Percentiles rank a stretch among this genome's conserved stretches.
These are phyloP conservation scores for Carex littledalei DNA, from an alignment of 176 grass and related monocot species.

Conservation along the genomic window DNA sequence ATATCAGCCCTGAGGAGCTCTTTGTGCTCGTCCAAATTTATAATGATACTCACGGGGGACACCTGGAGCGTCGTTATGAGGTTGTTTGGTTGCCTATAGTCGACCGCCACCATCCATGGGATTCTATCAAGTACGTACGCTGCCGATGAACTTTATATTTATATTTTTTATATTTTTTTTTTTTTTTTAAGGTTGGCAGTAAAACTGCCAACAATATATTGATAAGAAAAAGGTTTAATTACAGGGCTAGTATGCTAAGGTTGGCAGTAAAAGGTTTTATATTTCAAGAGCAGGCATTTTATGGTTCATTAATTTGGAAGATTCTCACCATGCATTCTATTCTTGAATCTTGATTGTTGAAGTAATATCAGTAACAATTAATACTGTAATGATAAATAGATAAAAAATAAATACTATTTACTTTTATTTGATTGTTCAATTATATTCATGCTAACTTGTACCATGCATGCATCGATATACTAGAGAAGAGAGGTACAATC, in stretches of 20 bases:
- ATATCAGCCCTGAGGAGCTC: conserved; percentile 35
- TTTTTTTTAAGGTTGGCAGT: too few species aligned
- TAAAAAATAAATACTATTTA: not conserved
- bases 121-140: not conserved
- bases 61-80: conserved; percentile 31
- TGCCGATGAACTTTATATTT: not conserved
- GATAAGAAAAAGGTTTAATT: too few species aligned
- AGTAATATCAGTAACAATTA: too few species aligned
- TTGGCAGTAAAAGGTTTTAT: not conserved
- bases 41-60: conserved; percentile 26
- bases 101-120: conserved; percentile 31
- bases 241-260: too few species aligned
- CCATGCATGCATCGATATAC: not conserved
- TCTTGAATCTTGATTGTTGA: not conserved
- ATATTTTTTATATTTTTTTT: not conserved
- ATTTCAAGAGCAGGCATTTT: not conserved
- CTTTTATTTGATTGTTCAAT: not conserved
- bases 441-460: not conserved
- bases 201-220: too few species aligned
- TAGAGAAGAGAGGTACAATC: conserved; percentile 27
- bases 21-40: conserved; percentile 38
- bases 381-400: not conserved
- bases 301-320: not conserved
- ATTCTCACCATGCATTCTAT: not conserved
- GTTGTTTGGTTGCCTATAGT: conserved; percentile 36